Conservation (phyloP, 164 flowering plant genomes). For the Berberis vulgaris region DNA sequence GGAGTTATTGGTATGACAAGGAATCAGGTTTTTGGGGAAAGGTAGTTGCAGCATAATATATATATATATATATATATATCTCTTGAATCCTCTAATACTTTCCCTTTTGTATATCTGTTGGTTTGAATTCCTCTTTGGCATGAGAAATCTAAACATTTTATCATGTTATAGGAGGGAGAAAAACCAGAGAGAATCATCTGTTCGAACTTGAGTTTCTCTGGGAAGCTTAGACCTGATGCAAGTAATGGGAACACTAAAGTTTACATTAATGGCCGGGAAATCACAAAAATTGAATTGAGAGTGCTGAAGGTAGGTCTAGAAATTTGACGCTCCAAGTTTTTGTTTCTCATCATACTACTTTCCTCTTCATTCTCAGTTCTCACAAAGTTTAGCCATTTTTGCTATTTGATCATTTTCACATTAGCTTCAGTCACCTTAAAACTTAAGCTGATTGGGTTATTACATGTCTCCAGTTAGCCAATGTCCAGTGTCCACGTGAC, state of each 20-base stretch:
- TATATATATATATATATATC: not conserved
- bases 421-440: not conserved
- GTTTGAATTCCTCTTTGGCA: not conserved
- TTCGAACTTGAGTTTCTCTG: constrained; percentile 81
- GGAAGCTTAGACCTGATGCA: constrained; percentile 70
- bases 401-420: not conserved
- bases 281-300: constrained; percentile 76
- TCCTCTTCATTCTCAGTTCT: not conserved
- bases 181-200: constrained; percentile 80
- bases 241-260: constrained; percentile 93
- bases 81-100: not conserved
- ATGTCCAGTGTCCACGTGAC: constrained; percentile 94
- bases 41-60: constrained; percentile 30
- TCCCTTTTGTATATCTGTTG: not conserved
- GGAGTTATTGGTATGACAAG: constrained; percentile 96
- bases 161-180: constrained; percentile 75
- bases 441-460: not conserved
- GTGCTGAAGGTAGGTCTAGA: constrained; percentile 51
- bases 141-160: not conserved
- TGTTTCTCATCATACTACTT: not conserved
- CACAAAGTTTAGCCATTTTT: not conserved
- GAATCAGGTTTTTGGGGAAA: constrained; percentile 98
- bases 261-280: constrained; percentile 85
- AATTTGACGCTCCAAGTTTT: not conserved
- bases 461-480: constrained; percentile 56